Percentiles rank a stretch among this genome's conserved stretches.
Conservation (phyloP, 192 early-diverging fungal genomes). For the Bifiguratus adelaidae region DNA sequence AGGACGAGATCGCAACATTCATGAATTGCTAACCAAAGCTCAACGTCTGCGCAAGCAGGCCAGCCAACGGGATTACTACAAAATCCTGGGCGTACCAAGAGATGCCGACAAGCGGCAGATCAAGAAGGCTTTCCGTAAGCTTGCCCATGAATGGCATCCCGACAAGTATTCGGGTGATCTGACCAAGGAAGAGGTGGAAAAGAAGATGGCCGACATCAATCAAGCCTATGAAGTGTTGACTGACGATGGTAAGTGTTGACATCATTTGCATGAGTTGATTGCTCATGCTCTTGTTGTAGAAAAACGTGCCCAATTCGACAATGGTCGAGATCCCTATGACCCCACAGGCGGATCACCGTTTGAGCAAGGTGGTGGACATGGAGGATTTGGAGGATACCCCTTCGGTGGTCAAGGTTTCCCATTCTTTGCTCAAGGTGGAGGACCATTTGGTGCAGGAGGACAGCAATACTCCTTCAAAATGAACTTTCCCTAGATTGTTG, state of each 20-base stretch:
- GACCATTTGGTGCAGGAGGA: slow-evolving; percentile 4
- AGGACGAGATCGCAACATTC: slow-evolving; percentile 40
- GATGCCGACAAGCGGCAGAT: slow-evolving; percentile 70
- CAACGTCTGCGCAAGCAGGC: slow-evolving; percentile 43
- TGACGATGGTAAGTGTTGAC: slow-evolving; percentile 33
- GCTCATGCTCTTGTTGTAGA: slow-evolving; percentile 17
- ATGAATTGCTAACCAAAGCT: slow-evolving; percentile 47
- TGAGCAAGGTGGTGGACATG: slow-evolving; percentile 38
- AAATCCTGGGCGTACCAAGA: slow-evolving; percentile 74
- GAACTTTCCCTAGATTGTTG: not conserved
- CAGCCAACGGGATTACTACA: slow-evolving; percentile 87
- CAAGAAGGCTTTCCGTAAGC: slow-evolving; percentile 85
- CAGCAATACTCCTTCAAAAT: not conserved
- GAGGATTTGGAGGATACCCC: slow-evolving; percentile 33
- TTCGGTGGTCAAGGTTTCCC: slow-evolving; percentile 31
- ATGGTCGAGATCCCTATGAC: slow-evolving; percentile 73
- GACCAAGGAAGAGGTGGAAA: slow-evolving; percentile 60
- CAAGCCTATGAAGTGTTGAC: slow-evolving; percentile 82
- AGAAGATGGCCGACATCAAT: slow-evolving; percentile 91
- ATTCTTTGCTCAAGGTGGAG: slow-evolving; percentile 24
- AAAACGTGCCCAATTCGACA: slow-evolving; percentile 53
- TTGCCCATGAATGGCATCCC: slow-evolving; percentile 82
- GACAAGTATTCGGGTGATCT: slow-evolving; percentile 73
- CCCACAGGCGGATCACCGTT: slow-evolving; percentile 40
- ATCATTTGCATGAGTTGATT: not conserved